Evolutionary conservation across 345 rosid genomes (phyloP).

Genomic region (Psidium guajava): DNA sequence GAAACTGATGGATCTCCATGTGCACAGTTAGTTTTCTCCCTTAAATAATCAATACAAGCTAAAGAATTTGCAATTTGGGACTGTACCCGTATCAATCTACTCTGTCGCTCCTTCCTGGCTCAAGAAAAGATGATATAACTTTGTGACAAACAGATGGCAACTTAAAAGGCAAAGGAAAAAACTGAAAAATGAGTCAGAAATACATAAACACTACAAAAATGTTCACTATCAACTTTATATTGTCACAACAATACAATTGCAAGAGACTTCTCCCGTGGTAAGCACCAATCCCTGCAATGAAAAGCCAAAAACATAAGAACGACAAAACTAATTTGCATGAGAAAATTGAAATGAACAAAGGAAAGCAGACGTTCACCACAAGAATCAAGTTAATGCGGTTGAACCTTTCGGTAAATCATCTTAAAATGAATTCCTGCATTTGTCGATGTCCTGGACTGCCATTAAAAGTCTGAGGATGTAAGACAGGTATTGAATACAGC

Average conservation of each 20-base stretch:
- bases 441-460: neutral
- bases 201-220: neutral
- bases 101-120: neutral
- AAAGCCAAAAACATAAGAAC: neutral
- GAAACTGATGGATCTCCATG: neutral
- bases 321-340: neutral
- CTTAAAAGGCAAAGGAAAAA: neutral
- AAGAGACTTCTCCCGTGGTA: neutral
- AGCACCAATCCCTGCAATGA: constrained; percentile 1
- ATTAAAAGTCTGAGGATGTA: neutral
- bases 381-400: neutral
- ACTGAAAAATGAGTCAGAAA: neutral
- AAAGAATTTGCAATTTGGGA: neutral
- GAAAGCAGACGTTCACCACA: neutral
- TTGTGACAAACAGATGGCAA: neutral
- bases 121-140: neutral
- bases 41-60: neutral
- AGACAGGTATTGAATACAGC: neutral
- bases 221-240: neutral
- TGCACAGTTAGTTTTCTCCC: neutral
- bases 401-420: neutral
- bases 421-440: neutral
- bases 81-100: neutral
- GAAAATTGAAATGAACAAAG: neutral
- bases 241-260: neutral